A percentile compares a stretch with the other conserved stretches of the same genome.
Evolutionary conservation across 1,139 yeast genomes (phyloP).

Genomic region (Barnettozyma hawaiiensis): DNA sequence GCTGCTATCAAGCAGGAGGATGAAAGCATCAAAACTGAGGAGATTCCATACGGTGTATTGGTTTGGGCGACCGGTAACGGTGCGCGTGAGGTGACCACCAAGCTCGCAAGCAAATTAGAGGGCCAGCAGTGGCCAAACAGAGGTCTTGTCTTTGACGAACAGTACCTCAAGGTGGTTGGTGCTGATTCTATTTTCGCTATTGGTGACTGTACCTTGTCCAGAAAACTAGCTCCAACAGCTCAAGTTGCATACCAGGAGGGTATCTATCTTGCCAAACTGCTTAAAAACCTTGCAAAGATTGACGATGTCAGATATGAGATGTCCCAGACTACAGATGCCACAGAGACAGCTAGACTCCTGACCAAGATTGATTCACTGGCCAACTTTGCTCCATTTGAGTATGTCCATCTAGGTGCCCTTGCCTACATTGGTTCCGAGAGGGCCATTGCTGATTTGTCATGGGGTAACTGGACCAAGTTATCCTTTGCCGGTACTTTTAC

Average conservation of each 20-base stretch:
- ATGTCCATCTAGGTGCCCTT: constrained; percentile 66
- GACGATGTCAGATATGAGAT: constrained; percentile 51
- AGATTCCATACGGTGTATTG: constrained; percentile 83
- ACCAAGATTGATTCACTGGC: constrained; percentile 68
- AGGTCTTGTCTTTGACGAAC: constrained; percentile 79
- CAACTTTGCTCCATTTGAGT: constrained; percentile 49
- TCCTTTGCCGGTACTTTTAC: constrained; percentile 84
- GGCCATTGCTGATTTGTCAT: constrained; percentile 88
- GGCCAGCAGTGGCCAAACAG: constrained; percentile 84
- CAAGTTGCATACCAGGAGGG: constrained; percentile 98
- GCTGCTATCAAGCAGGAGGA: constrained; percentile 68
- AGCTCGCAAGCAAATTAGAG: constrained; percentile 62
- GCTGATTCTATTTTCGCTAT: constrained; percentile 78
- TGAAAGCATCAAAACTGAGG: constrained; percentile 48
- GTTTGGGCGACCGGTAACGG: constrained; percentile 99
- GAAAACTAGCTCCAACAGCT: constrained; percentile 92
- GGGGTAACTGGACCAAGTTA: constrained; percentile 81
- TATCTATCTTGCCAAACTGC: constrained; percentile 65
- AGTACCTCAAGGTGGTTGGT: constrained; percentile 73
- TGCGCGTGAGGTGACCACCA: constrained; percentile 69
- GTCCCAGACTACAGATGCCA: constrained; percentile 31
- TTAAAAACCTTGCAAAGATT: constrained; percentile 63
- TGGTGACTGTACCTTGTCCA: constrained; percentile 88
- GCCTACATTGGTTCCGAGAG: constrained; percentile 85
- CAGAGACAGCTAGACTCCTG: constrained; percentile 38